phyloP scores from a whole-genome alignment of 2,329 filamentous ascomycete species.

The Aspergillus uvarum region DNA sequence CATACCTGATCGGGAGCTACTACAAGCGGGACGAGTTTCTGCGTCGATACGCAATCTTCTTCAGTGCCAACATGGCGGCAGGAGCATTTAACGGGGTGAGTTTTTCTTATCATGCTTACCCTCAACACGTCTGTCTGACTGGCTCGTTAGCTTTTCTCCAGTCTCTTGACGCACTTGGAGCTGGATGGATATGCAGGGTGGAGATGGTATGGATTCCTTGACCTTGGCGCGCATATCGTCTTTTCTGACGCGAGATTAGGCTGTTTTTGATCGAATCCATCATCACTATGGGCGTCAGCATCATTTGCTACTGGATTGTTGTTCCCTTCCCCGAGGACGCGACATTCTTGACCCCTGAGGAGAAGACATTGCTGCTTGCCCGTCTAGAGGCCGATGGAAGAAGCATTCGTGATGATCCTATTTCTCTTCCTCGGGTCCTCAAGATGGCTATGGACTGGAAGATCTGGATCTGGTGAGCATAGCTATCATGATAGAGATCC shows the following conservation, averaged over 20 bases:
- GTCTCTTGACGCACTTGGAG: conserved; percentile 13
- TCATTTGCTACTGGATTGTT: conserved; percentile 16
- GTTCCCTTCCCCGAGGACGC: conserved; percentile 19
- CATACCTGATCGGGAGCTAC: conserved; percentile 19
- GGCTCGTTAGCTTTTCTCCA: conserved; percentile 5
- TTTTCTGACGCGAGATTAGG: background rate
- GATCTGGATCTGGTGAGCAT: conserved; percentile 24
- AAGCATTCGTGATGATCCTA: conserved; percentile 5
- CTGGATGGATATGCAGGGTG: conserved; percentile 18
- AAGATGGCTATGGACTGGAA: conserved; percentile 16
- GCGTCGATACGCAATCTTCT: conserved; percentile 16
- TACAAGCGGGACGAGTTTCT: conserved; percentile 19
- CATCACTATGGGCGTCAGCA: conserved; percentile 15
- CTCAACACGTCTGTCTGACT: background rate
- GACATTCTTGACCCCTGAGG: conserved; percentile 13
- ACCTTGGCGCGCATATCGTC: background rate
- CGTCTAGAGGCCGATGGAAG: conserved; percentile 14
- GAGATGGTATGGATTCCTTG: conserved; percentile 11
- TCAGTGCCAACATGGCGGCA: conserved; percentile 18
- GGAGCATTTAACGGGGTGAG: conserved; percentile 17
- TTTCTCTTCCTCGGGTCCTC: conserved; percentile 3
- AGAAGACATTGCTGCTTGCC: conserved; percentile 16
- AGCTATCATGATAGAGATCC: background rate
- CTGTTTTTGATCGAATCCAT: conserved; percentile 19
- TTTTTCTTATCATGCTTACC: too few relatives aligned